Evolutionary conservation across 2,329 filamentous ascomycete genomes (phyloP).

Genomic region (Aspergillus sp.): DNA sequence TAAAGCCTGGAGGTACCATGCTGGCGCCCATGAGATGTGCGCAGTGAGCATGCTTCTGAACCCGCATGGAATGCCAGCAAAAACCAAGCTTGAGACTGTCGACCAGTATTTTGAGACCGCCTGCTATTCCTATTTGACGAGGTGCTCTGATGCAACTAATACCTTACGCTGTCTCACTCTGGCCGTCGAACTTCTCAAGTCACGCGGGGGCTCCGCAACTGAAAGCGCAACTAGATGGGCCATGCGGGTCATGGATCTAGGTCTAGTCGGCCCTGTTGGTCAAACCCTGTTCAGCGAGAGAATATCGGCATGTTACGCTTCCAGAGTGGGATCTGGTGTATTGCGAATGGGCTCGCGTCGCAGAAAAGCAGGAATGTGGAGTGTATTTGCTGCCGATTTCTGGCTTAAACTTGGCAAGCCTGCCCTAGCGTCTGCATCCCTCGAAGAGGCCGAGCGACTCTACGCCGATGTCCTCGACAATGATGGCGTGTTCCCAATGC

Average conservation of each 20-base stretch:
- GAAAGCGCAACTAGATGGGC: constrained; percentile 87
- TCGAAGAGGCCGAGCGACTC: constrained; percentile 58
- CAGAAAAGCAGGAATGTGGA: constrained; percentile 86
- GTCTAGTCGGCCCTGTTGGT: constrained; percentile 64
- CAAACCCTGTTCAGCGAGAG: constrained; percentile 80
- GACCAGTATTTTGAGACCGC: constrained; percentile 84
- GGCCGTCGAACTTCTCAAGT: constrained; percentile 70
- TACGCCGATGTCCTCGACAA: constrained; percentile 40
- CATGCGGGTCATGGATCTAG: constrained; percentile 67
- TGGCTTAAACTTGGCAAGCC: constrained; percentile 74
- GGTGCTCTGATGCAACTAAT: constrained; percentile 70
- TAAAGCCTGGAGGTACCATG: constrained; percentile 94
- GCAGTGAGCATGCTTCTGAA: constrained; percentile 74
- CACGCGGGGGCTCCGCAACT: constrained; percentile 68
- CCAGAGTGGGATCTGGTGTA: constrained; percentile 56
- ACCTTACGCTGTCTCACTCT: constrained; percentile 70
- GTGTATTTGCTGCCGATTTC: constrained; percentile 68
- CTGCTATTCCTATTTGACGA: constrained; percentile 83
- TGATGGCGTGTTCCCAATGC: constrained; percentile 39
- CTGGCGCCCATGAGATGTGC: constrained; percentile 90
- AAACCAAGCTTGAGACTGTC: constrained; percentile 69
- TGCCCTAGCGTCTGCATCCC: constrained; percentile 67
- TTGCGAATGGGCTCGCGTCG: constrained; percentile 62
- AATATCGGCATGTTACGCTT: constrained; percentile 72
- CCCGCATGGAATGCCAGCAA: constrained; percentile 62